Evolutionary conservation across 2,329 filamentous ascomycete species (phyloP), one percentile per base, ranked within the genome.

Genomic region (Calonectria montana): DNA sequence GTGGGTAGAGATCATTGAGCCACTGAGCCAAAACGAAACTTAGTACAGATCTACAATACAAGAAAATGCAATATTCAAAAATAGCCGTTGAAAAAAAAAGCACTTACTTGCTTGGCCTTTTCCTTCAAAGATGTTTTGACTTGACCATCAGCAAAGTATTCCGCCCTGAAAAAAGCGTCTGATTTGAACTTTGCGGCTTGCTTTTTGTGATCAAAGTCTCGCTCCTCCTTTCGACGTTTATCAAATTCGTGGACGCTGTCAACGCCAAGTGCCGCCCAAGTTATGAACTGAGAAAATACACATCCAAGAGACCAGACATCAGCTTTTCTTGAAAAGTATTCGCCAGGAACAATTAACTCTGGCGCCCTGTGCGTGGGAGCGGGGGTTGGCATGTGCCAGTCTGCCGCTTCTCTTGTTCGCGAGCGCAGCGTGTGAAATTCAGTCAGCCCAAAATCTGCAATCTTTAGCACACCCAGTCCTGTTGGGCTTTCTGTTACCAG

Each of bases 221-320:
- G n/a, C 27, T 62, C 53, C 1, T 43, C 3, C 8, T 18, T 61
- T 23, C 43, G 39, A 16, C 5, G 7, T 4, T 43, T 25, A n/a
- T 66, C 65, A 31, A 62, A 70, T 9, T 25, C 37, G 4, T 29
- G 12, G 15, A 66, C 41, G 10, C 47, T 64, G 6, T 75, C 64
- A 29, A 47, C 68, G 4, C 61, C 73, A 15, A n/a, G 21, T 16
- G 67, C 25, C 2, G 65, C 68, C 71, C 71, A 73, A 1, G 68
- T 71, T 4, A 71, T 29, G n/a, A 71, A 53, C 37, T 73, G 55
- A 23, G 69, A 71, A 37, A 73, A 73, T 15, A 73, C 71, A 21
- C 71, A 73, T 3, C 71, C 71, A 12, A 73, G 35, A 3, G 71
- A 41, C 71, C 71, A 73, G 4, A 73, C 50, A 23, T 73, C 71